These are phyloP conservation scores for Aspergillus sp. DNA, from an alignment of 2,329 filamentous ascomycete genomes.

Conservation along the genomic window DNA sequence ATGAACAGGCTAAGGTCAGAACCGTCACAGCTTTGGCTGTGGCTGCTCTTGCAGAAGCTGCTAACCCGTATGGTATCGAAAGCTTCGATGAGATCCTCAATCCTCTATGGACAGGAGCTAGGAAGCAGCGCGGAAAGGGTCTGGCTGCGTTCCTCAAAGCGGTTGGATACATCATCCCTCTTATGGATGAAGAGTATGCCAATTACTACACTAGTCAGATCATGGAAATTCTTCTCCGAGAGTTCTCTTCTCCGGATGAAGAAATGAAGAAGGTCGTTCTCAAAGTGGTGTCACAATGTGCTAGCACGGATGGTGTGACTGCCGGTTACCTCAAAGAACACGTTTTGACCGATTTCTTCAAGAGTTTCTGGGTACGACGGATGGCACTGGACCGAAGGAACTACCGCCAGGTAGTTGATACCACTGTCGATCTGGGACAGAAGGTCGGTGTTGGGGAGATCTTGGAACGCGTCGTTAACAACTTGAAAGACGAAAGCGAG, in stretches of 20 bases:
- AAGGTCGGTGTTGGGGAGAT: constrained; percentile 98
- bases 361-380: constrained; percentile 94
- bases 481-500: constrained; percentile 97
- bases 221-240: constrained; percentile 94
- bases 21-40: constrained; percentile 95
- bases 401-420: constrained; percentile 96
- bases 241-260: constrained; percentile 95
- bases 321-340: constrained; percentile 92
- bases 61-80: constrained; percentile 97
- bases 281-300: constrained; percentile 94
- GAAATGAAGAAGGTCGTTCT: constrained; percentile 99
- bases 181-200: constrained; percentile 99
- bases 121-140: constrained; percentile 94
- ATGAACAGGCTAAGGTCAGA: constrained; percentile 95
- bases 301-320: constrained; percentile 90
- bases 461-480: constrained; percentile 84
- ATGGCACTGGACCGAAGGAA: constrained; percentile 98
- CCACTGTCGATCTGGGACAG: constrained; percentile 91
- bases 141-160: constrained; percentile 95
- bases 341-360: constrained; percentile 94
- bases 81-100: constrained; percentile 98
- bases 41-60: constrained; percentile 89
- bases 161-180: constrained; percentile 93
- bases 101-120: constrained; percentile 90
- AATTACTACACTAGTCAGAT: constrained; percentile 99